Percentiles rank a stretch among this genome's conserved stretches.
Evolutionary conservation across 768 basidiomycete species (phyloP).

Genomic region (Boletus reticuloceps): DNA sequence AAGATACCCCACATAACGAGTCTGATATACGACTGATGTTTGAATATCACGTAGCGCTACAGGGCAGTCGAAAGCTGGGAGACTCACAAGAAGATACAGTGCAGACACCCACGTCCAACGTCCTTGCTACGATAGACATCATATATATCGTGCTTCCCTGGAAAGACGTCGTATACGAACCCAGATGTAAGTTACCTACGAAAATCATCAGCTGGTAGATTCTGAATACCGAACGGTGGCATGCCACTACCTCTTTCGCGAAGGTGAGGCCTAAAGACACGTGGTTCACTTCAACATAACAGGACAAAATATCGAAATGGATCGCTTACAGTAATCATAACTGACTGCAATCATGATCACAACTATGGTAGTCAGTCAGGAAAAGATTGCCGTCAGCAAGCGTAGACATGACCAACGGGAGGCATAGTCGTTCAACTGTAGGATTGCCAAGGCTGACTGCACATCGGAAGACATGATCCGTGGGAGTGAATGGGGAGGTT

Average conservation of each 20-base stretch:
- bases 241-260: neutral
- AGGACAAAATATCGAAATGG: too few relatives aligned
- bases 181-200: neutral
- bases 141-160: neutral
- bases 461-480: neutral
- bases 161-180: neutral
- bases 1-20: neutral
- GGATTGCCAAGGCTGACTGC: neutral
- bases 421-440: neutral
- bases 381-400: too few relatives aligned
- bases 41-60: neutral
- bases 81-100: neutral
- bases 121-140: neutral
- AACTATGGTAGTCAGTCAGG: neutral
- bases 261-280: neutral
- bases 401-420: neutral
- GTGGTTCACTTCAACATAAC: neutral
- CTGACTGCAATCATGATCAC: neutral
- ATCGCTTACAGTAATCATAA: neutral
- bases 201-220: neutral
- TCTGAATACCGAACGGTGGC: too few relatives aligned
- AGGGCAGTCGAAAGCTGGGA: too few relatives aligned
- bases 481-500: too few relatives aligned
- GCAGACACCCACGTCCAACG: neutral
- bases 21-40: neutral